Percentiles rank a stretch among this genome's conserved stretches.
Evolutionary conservation across 352 stramenopile genomes (phyloP).

Genomic region (Pythium sukuiense): DNA sequence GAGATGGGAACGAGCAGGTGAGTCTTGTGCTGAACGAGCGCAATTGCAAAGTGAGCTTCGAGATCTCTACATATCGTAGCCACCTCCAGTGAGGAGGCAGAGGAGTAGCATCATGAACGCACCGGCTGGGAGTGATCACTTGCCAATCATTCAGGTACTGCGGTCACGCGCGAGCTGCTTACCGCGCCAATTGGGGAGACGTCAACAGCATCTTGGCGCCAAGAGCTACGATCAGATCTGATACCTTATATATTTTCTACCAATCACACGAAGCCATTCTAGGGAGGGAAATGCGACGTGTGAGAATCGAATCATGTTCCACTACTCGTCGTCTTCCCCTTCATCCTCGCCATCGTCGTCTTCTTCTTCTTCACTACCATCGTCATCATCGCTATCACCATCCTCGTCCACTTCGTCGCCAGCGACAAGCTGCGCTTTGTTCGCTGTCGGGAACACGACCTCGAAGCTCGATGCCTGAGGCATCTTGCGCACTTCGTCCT

Average conservation of each 20-base stretch:
- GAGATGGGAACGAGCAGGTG: neutral
- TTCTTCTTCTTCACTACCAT: conserved; percentile 14
- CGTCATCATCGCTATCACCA: conserved; percentile 27
- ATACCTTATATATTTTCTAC: too few relatives aligned
- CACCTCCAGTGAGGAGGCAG: neutral
- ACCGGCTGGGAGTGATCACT: neutral
- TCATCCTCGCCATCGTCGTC: conserved; percentile 24
- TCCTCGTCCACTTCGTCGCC: conserved; percentile 32
- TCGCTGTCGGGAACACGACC: conserved; percentile 23
- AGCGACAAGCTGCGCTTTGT: conserved; percentile 25
- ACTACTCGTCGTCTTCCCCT: conserved; percentile 16
- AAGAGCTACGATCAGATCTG: conserved; percentile 2
- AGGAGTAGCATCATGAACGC: neutral
- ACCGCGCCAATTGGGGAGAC: conserved; percentile 21
- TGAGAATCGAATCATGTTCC: neutral
- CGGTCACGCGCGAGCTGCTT: conserved; percentile 3
- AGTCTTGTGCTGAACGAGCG: neutral
- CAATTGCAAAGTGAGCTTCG: neutral
- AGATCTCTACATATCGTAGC: neutral
- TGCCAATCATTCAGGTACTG: neutral
- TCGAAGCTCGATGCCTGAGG: conserved; percentile 31
- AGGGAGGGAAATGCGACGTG: neutral
- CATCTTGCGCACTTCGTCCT: conserved; percentile 26
- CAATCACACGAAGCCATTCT: too few relatives aligned
- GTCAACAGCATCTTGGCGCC: conserved; percentile 18